Evolutionary conservation across 495 filamentous ascomycete species (phyloP), one percentile per base, ranked within the genome.

Genomic region (Beverwykella pulmonaria): DNA sequence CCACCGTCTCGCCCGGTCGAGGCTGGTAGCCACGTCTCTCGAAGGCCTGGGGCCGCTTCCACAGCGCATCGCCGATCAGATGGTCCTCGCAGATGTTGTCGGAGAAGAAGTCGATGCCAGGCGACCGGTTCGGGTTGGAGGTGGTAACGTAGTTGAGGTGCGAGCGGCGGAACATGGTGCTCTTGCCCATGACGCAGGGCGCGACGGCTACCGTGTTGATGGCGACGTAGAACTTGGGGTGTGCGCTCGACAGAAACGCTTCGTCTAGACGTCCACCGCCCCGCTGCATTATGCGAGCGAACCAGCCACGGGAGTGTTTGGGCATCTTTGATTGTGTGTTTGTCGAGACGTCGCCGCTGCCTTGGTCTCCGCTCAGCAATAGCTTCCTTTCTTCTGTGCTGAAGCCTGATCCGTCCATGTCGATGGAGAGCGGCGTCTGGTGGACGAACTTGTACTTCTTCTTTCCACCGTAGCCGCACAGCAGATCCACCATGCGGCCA

Each of bases 41-140:
- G 49, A 19, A 78, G 22, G 47, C 26, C 61, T 30, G 65, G 1
- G 74, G 68, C 19, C 82, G 82, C 59, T 87, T 86, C 90, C 91
- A 99, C 14, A 98, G 83, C 6, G 96, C 81, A 70, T 97, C 93
- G 26, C 92, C 93, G 55, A 99, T 96, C 17, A 97, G 79, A 69
- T 99, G 95, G 72, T 99, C 94, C 74, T 99, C 94, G 79, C 94
- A 99, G 76, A 99, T 97, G 71, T 97, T 94, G 41, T 90, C 84
- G 17, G 90, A 93, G 79, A 99, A 98, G 78, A 88, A 93, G 75
- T 96, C 91, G 67, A 98, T 87, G 0, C 93, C 93, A 0, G 84
- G 83, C 41, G 29, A 32, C 17, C 63, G 69, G n/a, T 79, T 79
- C 12, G 83, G 58, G 79, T 62, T 75, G 68, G 53, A 78, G 70